Percentiles rank a stretch among this genome's conserved stretches.
Evolutionary conservation across 768 basidiomycete genomes (phyloP).

Genomic region (Suillus plorans): DNA sequence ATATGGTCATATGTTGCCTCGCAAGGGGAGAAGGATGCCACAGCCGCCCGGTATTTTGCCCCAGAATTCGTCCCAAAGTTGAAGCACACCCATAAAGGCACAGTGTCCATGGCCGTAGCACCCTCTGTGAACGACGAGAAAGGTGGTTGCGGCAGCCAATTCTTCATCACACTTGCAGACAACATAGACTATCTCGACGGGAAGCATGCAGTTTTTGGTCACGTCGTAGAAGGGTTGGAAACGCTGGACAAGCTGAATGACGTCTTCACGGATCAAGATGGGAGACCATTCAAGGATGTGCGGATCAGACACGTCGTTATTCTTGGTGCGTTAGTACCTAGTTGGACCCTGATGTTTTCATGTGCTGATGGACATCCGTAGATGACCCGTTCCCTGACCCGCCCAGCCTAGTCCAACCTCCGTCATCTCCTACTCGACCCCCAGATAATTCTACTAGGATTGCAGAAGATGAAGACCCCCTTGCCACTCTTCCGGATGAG

Average conservation of each 20-base stretch:
- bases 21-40: conserved; percentile 28
- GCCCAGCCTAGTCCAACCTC: conserved; percentile 66
- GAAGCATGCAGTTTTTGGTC: conserved; percentile 91
- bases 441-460: conserved; percentile 88
- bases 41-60: conserved; percentile 79
- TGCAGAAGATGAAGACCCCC: conserved; percentile 91
- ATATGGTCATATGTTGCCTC: conserved; percentile 77
- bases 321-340: conserved; percentile 57
- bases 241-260: conserved; percentile 93
- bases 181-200: conserved; percentile 95
- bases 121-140: conserved; percentile 65
- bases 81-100: conserved; percentile 84
- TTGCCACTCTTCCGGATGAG: conserved; percentile 80
- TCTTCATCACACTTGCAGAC: conserved; percentile 92
- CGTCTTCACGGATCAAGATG: conserved; percentile 83
- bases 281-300: conserved; percentile 91
- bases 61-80: conserved; percentile 79
- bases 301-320: conserved; percentile 95
- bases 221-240: conserved; percentile 92
- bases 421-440: conserved; percentile 74
- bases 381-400: conserved; percentile 98
- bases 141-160: conserved; percentile 92
- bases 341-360: conserved; percentile 7
- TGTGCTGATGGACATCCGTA: conserved; percentile 26
- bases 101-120: conserved; percentile 96